Base-by-base conservation (phyloP, 768 basidiomycete species). In the Termitomyces sp. region DNA sequence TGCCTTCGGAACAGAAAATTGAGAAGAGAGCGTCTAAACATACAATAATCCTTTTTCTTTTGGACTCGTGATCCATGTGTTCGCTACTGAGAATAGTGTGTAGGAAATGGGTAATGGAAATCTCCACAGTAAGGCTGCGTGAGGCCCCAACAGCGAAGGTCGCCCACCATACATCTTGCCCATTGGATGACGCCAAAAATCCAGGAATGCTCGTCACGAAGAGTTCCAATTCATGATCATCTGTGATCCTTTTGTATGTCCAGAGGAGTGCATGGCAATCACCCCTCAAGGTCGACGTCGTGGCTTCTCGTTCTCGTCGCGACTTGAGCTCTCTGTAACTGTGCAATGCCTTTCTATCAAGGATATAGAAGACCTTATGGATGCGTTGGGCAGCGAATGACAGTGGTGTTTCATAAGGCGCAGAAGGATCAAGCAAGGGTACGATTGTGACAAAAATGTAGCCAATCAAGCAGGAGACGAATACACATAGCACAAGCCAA, bases 361-460 rank as follows among this genome's bases (percentile, higher is more conserved):
- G 25, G 11, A 17, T 6, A 27, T 17, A 17, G 42, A 12, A 1
- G 3, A 35, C 34, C 7, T 21, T 28, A 5, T 44, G 42, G 12
- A 55, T 28, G 14, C 35, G 23, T 21, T 55, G 45, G n/a, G 28
- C 17, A 12, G 23, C 5, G 28, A 30, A 40, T 17, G 52, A 54
- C 27, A 54, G 43, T 23, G 55, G 55, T 25, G 56, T 57, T 41
- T 57, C 50, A 14, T 52, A 57, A 16, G 56, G 56, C 8, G 56
- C 42, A 14, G 56, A 45, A 28, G 43, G 44, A 47, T 57, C 56
- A 7, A 46, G 27, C 8, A 57, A 14, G 45, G 56, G 56, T 11
- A 35, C 50, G 3, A 57, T 34, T 3, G 56, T 57, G 10, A 41
- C 45, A 14, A 55, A 40, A 6, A 45, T 16, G 14, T 55, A 55